Percentiles rank a stretch among this genome's conserved stretches.
Conservation (phyloP, 805 yeast genomes). For the Kuraishia floccosa region DNA sequence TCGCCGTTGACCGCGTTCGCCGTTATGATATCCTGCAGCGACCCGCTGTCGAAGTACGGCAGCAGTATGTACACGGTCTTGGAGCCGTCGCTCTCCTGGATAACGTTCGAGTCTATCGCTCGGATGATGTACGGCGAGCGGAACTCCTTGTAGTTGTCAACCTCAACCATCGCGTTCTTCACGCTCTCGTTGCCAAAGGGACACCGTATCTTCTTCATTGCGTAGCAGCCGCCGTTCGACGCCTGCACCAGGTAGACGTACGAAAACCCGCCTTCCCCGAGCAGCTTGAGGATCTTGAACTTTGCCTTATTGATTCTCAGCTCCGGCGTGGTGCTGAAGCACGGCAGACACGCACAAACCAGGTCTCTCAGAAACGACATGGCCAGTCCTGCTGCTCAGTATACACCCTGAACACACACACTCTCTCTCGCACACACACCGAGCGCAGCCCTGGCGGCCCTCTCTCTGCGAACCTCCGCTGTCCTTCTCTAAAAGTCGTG, state of each 20-base stretch:
- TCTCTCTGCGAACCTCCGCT: too few relatives aligned
- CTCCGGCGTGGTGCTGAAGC: constrained; percentile 26
- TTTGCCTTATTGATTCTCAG: constrained; percentile 49
- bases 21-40: constrained; percentile 75
- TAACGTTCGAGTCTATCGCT: constrained; percentile 59
- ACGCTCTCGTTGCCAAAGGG: constrained; percentile 78
- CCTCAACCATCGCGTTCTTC: constrained; percentile 64
- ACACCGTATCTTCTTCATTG: constrained; percentile 79
- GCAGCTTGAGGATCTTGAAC: constrained; percentile 53
- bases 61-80: constrained; percentile 67
- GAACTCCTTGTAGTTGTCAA: constrained; percentile 65
- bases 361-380: not conserved
- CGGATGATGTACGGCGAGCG: constrained; percentile 55
- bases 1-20: constrained; percentile 43
- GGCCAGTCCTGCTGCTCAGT: too few relatives aligned
- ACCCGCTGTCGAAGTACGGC: constrained; percentile 66
- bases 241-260: constrained; percentile 71
- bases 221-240: constrained; percentile 40
- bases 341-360: constrained; percentile 3
- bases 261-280: constrained; percentile 88
- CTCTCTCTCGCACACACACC: too few relatives aligned
- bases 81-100: constrained; percentile 70
- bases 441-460: too few relatives aligned
- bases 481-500: too few relatives aligned
- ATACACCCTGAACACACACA: too few relatives aligned